Evolutionary conservation across 345 rosid species (phyloP).

Genomic region (Bruguiera parviflora): DNA sequence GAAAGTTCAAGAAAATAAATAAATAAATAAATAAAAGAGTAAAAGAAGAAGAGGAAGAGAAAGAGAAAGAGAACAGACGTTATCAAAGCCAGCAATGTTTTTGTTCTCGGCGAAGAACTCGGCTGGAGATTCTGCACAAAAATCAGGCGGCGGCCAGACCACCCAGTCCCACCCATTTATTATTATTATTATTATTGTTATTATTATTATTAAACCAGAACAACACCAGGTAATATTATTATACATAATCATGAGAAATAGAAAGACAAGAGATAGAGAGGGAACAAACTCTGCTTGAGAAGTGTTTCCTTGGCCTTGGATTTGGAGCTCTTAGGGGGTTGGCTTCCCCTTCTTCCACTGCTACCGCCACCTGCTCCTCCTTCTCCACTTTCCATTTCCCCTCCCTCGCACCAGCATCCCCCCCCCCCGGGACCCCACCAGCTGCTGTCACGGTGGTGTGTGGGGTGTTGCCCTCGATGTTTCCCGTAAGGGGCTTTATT

Average conservation of each 20-base stretch:
- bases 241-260: background rate
- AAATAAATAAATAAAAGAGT: background rate
- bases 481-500: too few species aligned
- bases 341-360: slow-evolving; percentile 29
- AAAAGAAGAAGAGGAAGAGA: background rate
- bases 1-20: too few species aligned
- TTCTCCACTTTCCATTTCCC: too few species aligned
- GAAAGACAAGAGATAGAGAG: slow-evolving; percentile 9
- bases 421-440: too few species aligned
- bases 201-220: too few species aligned
- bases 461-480: too few species aligned
- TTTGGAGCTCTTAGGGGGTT: slow-evolving; percentile 30
- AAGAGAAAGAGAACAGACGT: slow-evolving; percentile 42
- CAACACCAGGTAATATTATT: background rate
- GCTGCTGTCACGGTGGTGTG: too few species aligned
- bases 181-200: too few species aligned
- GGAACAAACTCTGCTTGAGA: slow-evolving; percentile 75
- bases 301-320: slow-evolving; percentile 65
- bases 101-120: slow-evolving; percentile 99
- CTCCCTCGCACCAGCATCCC: too few species aligned
- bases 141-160: background rate
- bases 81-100: slow-evolving; percentile 98
- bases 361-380: slow-evolving; percentile 19
- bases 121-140: slow-evolving; percentile 86
- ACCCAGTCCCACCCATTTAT: too few species aligned